These are phyloP conservation scores for Albugo laibachii DNA, from an alignment of 352 stramenopile genomes.

Conservation along the genomic window DNA sequence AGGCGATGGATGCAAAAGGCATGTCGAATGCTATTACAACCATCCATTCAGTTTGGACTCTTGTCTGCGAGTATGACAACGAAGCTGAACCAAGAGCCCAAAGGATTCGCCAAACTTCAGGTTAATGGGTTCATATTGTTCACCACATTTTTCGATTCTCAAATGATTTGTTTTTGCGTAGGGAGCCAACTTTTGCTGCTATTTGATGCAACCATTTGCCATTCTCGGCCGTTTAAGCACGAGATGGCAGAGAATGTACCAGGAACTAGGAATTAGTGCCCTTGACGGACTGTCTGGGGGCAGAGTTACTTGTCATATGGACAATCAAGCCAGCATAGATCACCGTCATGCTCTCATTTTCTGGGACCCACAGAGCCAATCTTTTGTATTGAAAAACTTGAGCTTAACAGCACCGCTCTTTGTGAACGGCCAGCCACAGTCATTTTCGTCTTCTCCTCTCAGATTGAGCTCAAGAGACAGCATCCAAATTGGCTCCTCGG, in stretches of 20 bases:
- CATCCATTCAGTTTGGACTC: slow-evolving; percentile 22
- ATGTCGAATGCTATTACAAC: slow-evolving; percentile 18
- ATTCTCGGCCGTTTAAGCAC: slow-evolving; percentile 38
- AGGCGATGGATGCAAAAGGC: slow-evolving; percentile 11
- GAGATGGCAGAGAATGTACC: slow-evolving; percentile 39
- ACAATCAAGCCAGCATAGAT: slow-evolving; percentile 35
- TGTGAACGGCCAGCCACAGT: slow-evolving; percentile 41
- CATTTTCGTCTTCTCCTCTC: slow-evolving; percentile 22
- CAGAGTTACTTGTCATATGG: slow-evolving; percentile 47
- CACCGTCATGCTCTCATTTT: slow-evolving; percentile 39
- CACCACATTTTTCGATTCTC: neutral
- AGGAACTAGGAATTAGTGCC: slow-evolving; percentile 19
- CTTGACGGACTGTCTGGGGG: slow-evolving; percentile 26
- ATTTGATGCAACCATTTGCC: slow-evolving; percentile 37
- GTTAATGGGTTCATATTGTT: slow-evolving; percentile 11
- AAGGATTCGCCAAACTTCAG: slow-evolving; percentile 60
- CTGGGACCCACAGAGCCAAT: slow-evolving; percentile 21
- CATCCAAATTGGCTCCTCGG: slow-evolving; percentile 42
- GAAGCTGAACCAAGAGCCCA: slow-evolving; percentile 9
- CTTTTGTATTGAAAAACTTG: slow-evolving; percentile 54
- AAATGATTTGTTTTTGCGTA: slow-evolving; percentile 6
- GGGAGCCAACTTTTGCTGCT: slow-evolving; percentile 39
- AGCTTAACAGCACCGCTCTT: slow-evolving; percentile 25
- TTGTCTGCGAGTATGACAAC: slow-evolving; percentile 7
- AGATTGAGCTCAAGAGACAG: slow-evolving; percentile 25